Percentiles rank a stretch among this genome's conserved stretches.
Evolutionary conservation across 257 asterid genomes (phyloP).

Genomic region (Ballota nigra): DNA sequence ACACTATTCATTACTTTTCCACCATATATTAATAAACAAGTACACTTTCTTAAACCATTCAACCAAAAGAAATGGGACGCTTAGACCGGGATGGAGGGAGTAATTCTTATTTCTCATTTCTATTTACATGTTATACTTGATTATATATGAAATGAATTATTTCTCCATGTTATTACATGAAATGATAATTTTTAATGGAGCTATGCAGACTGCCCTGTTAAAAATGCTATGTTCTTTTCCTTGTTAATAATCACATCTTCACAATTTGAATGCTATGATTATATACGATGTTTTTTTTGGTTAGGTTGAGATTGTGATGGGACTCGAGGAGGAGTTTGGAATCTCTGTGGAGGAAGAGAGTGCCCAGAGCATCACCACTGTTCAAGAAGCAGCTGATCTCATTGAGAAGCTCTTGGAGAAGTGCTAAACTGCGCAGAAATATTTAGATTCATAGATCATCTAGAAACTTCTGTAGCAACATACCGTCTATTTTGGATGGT

Average conservation of each 20-base stretch:
- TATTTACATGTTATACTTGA: neutral
- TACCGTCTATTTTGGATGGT: neutral
- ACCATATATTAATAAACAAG: too few relatives aligned
- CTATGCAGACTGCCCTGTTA: neutral
- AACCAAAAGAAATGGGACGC: too few relatives aligned
- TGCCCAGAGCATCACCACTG: constrained; percentile 80
- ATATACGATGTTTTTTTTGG: neutral
- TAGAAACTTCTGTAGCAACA: constrained; percentile 29
- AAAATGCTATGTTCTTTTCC: neutral
- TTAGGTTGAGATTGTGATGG: constrained; percentile 96
- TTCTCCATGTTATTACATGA: neutral
- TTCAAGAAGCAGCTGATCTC: constrained; percentile 91
- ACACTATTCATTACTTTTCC: too few relatives aligned
- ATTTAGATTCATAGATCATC: constrained; percentile 19
- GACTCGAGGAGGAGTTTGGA: constrained; percentile 92
- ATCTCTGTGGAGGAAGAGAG: constrained; percentile 90
- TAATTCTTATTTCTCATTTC: neutral
- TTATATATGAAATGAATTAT: neutral
- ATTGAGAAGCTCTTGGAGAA: constrained; percentile 69
- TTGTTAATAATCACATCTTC: neutral
- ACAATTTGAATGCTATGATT: neutral
- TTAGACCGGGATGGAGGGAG: too few relatives aligned
- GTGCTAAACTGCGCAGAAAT: constrained; percentile 22
- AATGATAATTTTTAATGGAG: neutral
- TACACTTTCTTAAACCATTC: too few relatives aligned